phyloP scores from a whole-genome alignment of 768 basidiomycete genomes.

The Cyclocybe aegerita region DNA sequence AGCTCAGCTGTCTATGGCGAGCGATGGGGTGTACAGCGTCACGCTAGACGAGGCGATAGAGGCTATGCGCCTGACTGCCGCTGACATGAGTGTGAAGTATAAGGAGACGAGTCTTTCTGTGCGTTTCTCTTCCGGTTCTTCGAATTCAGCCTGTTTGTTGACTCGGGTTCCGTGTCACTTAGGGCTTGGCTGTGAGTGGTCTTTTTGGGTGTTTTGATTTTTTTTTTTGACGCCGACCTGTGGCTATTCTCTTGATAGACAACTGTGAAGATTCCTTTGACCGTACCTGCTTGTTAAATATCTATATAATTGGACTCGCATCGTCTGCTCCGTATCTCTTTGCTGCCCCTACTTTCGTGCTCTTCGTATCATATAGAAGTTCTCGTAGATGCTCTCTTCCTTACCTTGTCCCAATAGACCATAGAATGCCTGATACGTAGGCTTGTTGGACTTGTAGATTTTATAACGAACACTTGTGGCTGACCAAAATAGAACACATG shows the following conservation, averaged over 20 bases:
- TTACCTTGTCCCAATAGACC: too few species aligned
- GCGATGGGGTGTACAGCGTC: slow-evolving; percentile 83
- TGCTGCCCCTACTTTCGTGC: too few species aligned
- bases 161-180: slow-evolving; percentile 3
- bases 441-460: too few species aligned
- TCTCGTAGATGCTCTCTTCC: too few species aligned
- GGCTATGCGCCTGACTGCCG: slow-evolving; percentile 89
- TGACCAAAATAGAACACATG: too few species aligned
- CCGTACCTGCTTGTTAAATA: slow-evolving; percentile 74
- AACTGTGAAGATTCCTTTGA: slow-evolving; percentile 80
- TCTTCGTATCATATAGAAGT: too few species aligned
- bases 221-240: slow-evolving; percentile 1
- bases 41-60: slow-evolving; percentile 94
- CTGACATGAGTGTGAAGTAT: slow-evolving; percentile 94
- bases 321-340: too few species aligned
- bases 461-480: too few species aligned
- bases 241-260: slow-evolving; percentile 37
- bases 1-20: slow-evolving; percentile 92
- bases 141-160: background rate
- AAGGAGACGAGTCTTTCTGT: slow-evolving; percentile 95
- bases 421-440: too few species aligned
- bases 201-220: background rate
- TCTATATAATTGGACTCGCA: background rate
- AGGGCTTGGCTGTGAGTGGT: slow-evolving; percentile 43
- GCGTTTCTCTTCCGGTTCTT: slow-evolving; percentile 24